phyloP scores from a whole-genome alignment of 257 asterid species.

The Solanum chmielewskii region DNA sequence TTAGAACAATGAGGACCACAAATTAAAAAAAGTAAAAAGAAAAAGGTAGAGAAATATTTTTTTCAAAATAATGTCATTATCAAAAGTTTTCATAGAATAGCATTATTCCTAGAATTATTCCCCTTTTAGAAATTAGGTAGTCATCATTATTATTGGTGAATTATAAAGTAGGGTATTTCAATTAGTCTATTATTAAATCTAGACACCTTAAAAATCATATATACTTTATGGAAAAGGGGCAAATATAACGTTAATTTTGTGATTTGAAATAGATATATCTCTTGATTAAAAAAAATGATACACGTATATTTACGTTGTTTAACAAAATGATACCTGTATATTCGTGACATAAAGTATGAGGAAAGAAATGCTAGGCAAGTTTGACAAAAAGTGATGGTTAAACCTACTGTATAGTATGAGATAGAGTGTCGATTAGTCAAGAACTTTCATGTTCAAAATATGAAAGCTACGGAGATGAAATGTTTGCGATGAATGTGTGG shows the following conservation, averaged over 20 bases:
- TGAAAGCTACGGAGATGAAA: not conserved
- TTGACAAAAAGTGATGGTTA: not conserved
- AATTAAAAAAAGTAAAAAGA: not conserved
- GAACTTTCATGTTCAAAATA: not conserved
- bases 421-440: not conserved
- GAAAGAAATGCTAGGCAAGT: not conserved
- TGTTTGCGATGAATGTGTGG: not conserved
- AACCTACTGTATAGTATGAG: not conserved
- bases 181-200: not conserved
- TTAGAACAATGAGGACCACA: not conserved
- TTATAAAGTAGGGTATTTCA: not conserved
- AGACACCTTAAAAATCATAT: not conserved
- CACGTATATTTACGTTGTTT: too few relatives aligned
- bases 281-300: too few relatives aligned
- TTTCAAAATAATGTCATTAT: not conserved
- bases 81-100: not conserved
- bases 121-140: not conserved
- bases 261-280: fast-evolving
- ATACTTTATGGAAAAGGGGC: not conserved
- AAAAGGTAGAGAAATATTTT: not conserved
- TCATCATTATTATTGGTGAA: not conserved
- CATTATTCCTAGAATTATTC: not conserved
- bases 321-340: not conserved
- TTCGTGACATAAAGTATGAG: too few relatives aligned
- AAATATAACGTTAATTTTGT: not conserved